Evolutionary conservation across 495 filamentous ascomycete species (phyloP), one percentile per base, ranked within the genome.

Genomic region (Rusavskia elegans): DNA sequence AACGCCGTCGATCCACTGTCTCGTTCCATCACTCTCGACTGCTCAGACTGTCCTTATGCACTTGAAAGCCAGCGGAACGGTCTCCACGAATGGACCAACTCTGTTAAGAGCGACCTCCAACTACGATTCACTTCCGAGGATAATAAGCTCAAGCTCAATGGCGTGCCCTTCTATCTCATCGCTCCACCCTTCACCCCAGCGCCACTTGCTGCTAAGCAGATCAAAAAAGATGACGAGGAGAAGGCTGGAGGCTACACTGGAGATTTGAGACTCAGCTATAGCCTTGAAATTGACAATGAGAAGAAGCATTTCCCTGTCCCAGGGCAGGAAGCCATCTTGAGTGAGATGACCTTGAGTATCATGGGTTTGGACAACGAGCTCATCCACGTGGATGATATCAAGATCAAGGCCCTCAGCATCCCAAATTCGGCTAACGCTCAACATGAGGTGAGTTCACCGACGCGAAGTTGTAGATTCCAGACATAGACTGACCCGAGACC

Each of bases 351-450:
- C 8, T 51, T 61, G 51, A 58, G 53, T 8, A 60, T 76, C 35
- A 66, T 77, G 55, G 73, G 72, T 38, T 61, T 77, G 16, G 69
- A 75, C 45, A 56, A 64, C 25, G 69, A 72, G 57, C 71, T 73
- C 10, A 69, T 75, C 20, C 68, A 70, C 17, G 61, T 77, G 16
- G 71, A 76, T 50, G 70, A 73, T 19, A 55, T 76, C 35, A 64
- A 64, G 23, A 63, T 77, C 50, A 66, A 62, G 41, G 59, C 71
- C 16, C 60, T 76, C 54, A 66, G 68, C 23, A 27, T 46, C 23
- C 44, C 44, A 5, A 29, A 30, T 29, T 29, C 44, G 17, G 23
- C 14, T 16, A 46, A 46, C 21, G 23, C 14, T 11, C 10, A 46
- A 29, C 23, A 23, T 46, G 44, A 46, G 21, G 44, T 46, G 23